These are phyloP conservation scores for Blepharisma stoltei DNA, from an alignment of 73 alveolate genomes.

Conservation along the genomic window DNA sequence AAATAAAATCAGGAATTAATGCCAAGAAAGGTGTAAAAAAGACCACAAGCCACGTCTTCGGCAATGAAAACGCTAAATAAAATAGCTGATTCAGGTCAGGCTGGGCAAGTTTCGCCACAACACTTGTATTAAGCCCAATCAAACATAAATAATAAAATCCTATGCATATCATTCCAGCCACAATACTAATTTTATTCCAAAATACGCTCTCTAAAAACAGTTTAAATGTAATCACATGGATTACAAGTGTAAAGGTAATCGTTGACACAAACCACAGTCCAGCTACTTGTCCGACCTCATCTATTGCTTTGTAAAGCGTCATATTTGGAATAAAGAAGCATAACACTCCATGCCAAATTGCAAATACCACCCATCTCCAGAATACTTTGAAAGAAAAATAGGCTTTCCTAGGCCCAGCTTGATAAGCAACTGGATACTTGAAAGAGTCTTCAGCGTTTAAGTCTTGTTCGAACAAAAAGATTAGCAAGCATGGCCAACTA, in stretches of 20 bases:
- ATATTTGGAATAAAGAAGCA: constrained; percentile 68
- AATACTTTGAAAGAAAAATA: constrained; percentile 64
- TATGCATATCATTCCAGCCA: constrained; percentile 57
- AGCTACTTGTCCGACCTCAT: constrained; percentile 46
- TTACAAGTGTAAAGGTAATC: constrained; percentile 70
- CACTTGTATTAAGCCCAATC: constrained; percentile 49
- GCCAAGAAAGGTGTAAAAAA: constrained; percentile 68
- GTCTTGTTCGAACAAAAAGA: constrained; percentile 77
- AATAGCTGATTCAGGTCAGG: constrained; percentile 76
- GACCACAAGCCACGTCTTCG: constrained; percentile 73
- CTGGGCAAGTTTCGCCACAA: constrained; percentile 64
- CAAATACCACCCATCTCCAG: constrained; percentile 79
- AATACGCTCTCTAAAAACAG: constrained; percentile 70
- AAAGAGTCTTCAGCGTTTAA: constrained; percentile 62
- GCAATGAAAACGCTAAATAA: constrained; percentile 39
- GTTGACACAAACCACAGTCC: constrained; percentile 83
- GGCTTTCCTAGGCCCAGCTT: constrained; percentile 74
- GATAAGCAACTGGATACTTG: constrained; percentile 71
- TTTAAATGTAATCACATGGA: constrained; percentile 78
- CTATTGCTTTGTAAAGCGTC: constrained; percentile 41
- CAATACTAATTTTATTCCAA: constrained; percentile 67
- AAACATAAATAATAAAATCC: constrained; percentile 70
- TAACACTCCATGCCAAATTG: constrained; percentile 72
- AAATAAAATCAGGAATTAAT: constrained; percentile 68
- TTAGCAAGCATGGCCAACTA: constrained; percentile 84